Evolutionary conservation across 345 rosid species (phyloP).

Genomic region (Viola odorata): DNA sequence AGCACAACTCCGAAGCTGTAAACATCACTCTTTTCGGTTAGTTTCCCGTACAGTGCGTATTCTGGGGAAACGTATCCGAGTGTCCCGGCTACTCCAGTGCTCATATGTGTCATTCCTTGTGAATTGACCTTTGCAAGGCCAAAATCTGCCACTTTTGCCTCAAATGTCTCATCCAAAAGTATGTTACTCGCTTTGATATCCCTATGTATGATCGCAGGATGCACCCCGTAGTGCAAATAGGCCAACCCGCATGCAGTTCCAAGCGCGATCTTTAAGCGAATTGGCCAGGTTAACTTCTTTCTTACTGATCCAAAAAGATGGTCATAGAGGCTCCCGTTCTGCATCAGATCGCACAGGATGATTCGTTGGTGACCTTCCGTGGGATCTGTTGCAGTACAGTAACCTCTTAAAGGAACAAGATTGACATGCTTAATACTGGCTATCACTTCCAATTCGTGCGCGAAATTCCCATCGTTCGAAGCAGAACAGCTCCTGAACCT

Average conservation of each 20-base stretch:
- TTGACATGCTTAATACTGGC: conserved; percentile 42
- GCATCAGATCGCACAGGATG: conserved; percentile 34
- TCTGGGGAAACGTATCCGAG: conserved; percentile 45
- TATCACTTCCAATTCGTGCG: conserved; percentile 39
- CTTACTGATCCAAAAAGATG: conserved; percentile 28
- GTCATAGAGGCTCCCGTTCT: conserved; percentile 36
- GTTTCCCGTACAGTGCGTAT: conserved; percentile 37
- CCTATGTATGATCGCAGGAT: conserved; percentile 38
- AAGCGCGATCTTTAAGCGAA: conserved; percentile 32
- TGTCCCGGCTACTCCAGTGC: conserved; percentile 39
- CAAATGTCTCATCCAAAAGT: conserved; percentile 32
- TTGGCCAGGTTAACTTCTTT: conserved; percentile 35
- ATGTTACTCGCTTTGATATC: conserved; percentile 47
- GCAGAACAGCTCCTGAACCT: conserved; percentile 38
- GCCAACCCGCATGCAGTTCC: conserved; percentile 43
- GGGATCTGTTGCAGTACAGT: conserved; percentile 29
- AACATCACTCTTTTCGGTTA: conserved; percentile 36
- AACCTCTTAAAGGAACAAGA: conserved; percentile 41
- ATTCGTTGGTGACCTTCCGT: conserved; percentile 34
- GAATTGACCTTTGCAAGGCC: conserved; percentile 41
- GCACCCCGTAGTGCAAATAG: conserved; percentile 35
- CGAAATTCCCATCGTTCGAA: conserved; percentile 28
- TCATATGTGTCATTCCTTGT: conserved; percentile 34
- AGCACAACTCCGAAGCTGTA: conserved; percentile 39
- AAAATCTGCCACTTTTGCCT: conserved; percentile 43